Conservation (phyloP, 176 grass and related monocot genomes). For the Musa schizocarpa region DNA sequence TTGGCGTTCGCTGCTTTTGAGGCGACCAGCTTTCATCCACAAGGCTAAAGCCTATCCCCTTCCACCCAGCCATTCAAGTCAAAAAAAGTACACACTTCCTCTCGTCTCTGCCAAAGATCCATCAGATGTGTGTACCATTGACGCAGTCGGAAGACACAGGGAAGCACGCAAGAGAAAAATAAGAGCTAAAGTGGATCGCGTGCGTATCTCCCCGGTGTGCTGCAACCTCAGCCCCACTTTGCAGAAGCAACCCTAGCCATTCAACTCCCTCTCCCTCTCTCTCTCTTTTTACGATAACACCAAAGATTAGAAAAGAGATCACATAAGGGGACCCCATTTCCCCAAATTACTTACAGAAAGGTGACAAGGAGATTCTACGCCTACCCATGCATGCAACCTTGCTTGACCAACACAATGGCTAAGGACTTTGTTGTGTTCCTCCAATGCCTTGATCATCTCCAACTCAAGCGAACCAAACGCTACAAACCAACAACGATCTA, state of each 20-base stretch:
- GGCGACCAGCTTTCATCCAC: constrained; percentile 1
- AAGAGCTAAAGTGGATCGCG: not conserved
- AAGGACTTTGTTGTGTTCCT: too few species aligned
- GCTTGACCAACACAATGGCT: too few species aligned
- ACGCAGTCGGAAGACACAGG: not conserved
- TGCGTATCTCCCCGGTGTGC: not conserved
- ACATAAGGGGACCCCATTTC: not conserved
- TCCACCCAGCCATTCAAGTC: not conserved
- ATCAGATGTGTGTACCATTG: not conserved
- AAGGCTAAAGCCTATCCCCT: not conserved
- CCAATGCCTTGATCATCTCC: not conserved
- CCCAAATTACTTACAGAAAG: not conserved
- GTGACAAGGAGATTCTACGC: not conserved
- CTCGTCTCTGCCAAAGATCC: not conserved
- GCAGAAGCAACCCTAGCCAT: not conserved
- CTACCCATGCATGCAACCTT: not conserved
- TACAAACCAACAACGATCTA: not conserved
- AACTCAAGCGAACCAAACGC: not conserved
- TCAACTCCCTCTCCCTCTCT: not conserved
- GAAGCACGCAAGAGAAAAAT: not conserved
- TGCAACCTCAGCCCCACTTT: not conserved
- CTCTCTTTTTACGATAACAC: not conserved
- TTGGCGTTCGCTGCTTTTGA: constrained; percentile 2
- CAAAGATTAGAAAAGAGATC: not conserved
- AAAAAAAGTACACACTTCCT: not conserved